Evolutionary conservation across 495 filamentous ascomycete genomes (phyloP).

Genomic region (Oleoguttula mirabilis): DNA sequence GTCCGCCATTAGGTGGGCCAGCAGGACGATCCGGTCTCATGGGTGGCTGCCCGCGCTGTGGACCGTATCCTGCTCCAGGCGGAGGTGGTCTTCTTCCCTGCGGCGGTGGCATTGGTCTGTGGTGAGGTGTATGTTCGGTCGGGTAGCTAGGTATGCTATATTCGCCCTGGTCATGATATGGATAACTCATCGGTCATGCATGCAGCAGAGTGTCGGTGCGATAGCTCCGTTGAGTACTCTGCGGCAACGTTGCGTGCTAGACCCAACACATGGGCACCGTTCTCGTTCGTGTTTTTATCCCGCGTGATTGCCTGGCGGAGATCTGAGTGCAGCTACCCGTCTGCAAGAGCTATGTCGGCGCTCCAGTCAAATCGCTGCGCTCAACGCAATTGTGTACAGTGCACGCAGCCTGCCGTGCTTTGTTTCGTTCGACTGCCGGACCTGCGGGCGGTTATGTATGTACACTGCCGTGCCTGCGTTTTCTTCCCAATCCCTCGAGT

Average conservation of each 20-base stretch:
- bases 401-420: not conserved
- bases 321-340: not conserved
- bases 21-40: not conserved
- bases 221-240: not conserved
- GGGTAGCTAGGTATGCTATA: slow-evolving; percentile 1
- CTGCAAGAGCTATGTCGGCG: not conserved
- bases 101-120: not conserved
- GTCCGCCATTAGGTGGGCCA: not conserved
- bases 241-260: too few relatives aligned
- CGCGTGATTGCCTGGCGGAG: not conserved
- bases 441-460: not conserved
- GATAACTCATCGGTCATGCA: slow-evolving; percentile 10
- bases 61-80: not conserved
- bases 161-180: slow-evolving; percentile 4
- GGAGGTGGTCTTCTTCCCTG: slow-evolving; percentile 4
- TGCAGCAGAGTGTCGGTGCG: not conserved
- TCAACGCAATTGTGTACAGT: not conserved
- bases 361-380: not conserved
- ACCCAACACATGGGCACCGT: too few relatives aligned
- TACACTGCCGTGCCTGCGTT: not conserved
- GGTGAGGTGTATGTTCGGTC: not conserved
- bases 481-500: not conserved
- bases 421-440: not conserved
- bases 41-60: slow-evolving; percentile 1
- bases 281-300: not conserved